A percentile compares a stretch with the other conserved stretches of the same genome.
Evolutionary conservation across 257 asterid species (phyloP).

Genomic region (Primulina tabacum): DNA sequence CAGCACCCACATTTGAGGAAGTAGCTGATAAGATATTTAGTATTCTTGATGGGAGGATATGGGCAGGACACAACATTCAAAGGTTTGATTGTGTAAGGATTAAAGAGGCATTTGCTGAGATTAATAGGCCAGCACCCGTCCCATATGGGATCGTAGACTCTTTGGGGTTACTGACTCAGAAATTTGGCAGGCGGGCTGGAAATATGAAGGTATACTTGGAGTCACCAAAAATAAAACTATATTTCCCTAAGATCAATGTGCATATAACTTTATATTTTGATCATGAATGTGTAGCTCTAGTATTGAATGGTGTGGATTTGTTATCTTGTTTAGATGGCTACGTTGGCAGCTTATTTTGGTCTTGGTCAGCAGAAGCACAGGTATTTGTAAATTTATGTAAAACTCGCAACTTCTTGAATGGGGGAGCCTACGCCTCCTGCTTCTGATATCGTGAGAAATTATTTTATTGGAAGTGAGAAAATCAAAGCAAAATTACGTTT

Average conservation of each 20-base stretch:
- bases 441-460: too few relatives aligned
- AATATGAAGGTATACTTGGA: conserved; percentile 73
- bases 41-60: conserved; percentile 76
- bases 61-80: conserved; percentile 95
- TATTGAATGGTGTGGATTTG: background rate
- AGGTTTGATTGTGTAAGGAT: conserved; percentile 85
- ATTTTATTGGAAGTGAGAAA: too few relatives aligned
- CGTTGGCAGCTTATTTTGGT: conserved; percentile 85
- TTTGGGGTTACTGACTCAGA: conserved; percentile 54
- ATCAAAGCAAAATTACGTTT: background rate
- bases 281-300: too few relatives aligned
- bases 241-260: background rate
- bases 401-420: background rate
- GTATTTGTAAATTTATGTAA: conserved; percentile 29
- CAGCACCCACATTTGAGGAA: conserved; percentile 69
- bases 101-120: conserved; percentile 61
- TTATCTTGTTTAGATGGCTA: conserved; percentile 63
- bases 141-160: conserved; percentile 83
- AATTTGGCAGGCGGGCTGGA: conserved; percentile 91
- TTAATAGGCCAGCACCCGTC: conserved; percentile 53
- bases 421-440: too few relatives aligned
- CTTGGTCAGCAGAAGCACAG: conserved; percentile 93
- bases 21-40: conserved; percentile 68
- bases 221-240: too few relatives aligned
- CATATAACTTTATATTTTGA: too few relatives aligned